phyloP scores from a whole-genome alignment of 306 rosid species.

The Crataegus laevigata region DNA sequence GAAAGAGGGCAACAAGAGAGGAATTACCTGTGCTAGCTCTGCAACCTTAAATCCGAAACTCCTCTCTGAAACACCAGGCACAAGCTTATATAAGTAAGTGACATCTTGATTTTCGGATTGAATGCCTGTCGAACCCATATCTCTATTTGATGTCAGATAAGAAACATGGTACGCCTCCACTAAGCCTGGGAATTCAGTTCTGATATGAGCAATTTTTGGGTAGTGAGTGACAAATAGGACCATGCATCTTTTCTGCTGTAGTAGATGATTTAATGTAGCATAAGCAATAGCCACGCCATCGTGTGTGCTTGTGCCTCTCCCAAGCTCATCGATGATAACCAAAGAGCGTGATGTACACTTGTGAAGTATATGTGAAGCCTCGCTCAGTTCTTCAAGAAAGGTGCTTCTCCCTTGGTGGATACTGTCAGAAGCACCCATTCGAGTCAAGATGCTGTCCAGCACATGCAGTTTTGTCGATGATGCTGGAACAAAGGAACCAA shows the following conservation, averaged over 20 bases:
- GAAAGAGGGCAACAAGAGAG: not conserved
- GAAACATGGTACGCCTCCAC: conserved; percentile 80
- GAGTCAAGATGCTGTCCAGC: conserved; percentile 74
- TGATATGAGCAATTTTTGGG: conserved; percentile 64
- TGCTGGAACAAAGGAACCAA: conserved; percentile 93
- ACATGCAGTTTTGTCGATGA: conserved; percentile 77
- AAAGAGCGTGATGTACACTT: conserved; percentile 62
- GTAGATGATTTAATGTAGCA: conserved; percentile 72
- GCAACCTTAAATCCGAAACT: conserved; percentile 96
- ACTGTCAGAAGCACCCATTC: conserved; percentile 98
- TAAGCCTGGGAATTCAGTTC: conserved; percentile 60
- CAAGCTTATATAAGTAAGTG: conserved; percentile 83
- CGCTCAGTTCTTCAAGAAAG: conserved; percentile 83
- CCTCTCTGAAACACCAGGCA: conserved; percentile 67
- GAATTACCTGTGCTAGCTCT: conserved; percentile 82
- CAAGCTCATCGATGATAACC: conserved; percentile 90
- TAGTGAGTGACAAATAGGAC: conserved; percentile 93
- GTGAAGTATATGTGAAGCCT: conserved; percentile 69
- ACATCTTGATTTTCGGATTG: conserved; percentile 47
- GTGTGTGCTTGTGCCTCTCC: conserved; percentile 96
- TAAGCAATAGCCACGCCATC: conserved; percentile 92
- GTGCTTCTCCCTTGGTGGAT: conserved; percentile 94
- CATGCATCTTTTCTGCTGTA: conserved; percentile 60
- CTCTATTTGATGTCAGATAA: conserved; percentile 56
- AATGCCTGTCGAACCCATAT: conserved; percentile 4